These are phyloP conservation scores for Zygosaccharomyces bisporus DNA, from an alignment of 805 yeast genomes.

Conservation along the genomic window DNA sequence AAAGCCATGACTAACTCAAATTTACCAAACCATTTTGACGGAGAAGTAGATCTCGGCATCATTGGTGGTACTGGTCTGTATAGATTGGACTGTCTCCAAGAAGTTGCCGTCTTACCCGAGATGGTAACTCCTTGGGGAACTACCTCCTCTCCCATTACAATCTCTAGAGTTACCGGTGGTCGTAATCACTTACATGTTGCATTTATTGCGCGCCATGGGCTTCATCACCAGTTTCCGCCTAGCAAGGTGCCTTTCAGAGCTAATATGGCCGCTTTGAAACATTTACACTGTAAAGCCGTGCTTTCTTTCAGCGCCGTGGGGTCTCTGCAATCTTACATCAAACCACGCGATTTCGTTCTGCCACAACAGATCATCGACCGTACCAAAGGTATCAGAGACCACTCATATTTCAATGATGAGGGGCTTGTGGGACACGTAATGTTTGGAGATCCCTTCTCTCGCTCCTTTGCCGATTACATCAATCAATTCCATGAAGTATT, in stretches of 20 bases:
- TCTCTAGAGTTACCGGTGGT: slow-evolving; percentile 58
- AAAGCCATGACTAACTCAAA: slow-evolving; percentile 25
- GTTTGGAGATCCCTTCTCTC: slow-evolving; percentile 95
- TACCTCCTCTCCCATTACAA: slow-evolving; percentile 91
- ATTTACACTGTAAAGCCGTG: slow-evolving; percentile 79
- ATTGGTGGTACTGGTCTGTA: slow-evolving; percentile 99
- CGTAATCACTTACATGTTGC: slow-evolving; percentile 65
- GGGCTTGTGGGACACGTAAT: slow-evolving; percentile 98
- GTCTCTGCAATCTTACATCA: slow-evolving; percentile 80
- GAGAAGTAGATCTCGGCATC: slow-evolving; percentile 66
- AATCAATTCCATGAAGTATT: slow-evolving; percentile 55
- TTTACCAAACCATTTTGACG: slow-evolving; percentile 27
- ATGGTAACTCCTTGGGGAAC: slow-evolving; percentile 95
- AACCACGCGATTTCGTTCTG: slow-evolving; percentile 93
- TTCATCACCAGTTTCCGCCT: slow-evolving; percentile 84
- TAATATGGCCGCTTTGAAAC: slow-evolving; percentile 92
- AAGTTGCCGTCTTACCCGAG: slow-evolving; percentile 73
- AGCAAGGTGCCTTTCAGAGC: slow-evolving; percentile 90
- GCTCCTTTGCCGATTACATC: slow-evolving; percentile 62
- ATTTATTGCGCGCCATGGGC: slow-evolving; percentile 92
- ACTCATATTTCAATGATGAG: slow-evolving; percentile 76
- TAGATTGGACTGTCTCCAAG: slow-evolving; percentile 72
- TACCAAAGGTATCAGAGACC: slow-evolving; percentile 89
- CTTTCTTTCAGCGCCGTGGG: slow-evolving; percentile 96
- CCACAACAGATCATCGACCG: slow-evolving; percentile 96